Conservation (phyloP, 495 filamentous ascomycete genomes). For the Extremus antarcticus region DNA sequence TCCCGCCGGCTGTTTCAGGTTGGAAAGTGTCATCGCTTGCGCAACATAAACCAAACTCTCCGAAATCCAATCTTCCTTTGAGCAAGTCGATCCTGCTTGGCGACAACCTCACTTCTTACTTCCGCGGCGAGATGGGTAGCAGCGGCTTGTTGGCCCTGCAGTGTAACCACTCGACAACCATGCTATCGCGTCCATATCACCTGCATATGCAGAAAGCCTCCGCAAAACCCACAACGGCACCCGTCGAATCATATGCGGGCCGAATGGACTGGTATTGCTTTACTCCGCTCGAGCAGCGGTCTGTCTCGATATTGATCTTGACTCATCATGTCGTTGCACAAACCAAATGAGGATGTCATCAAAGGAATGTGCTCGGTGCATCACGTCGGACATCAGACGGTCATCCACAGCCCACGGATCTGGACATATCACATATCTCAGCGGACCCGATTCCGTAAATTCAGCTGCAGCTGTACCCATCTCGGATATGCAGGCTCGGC, state of each 20-base stretch:
- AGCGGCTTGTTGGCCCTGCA: neutral
- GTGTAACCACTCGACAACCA: neutral
- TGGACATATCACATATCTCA: neutral
- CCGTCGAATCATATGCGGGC: neutral
- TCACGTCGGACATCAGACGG: no score
- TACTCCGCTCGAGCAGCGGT: neutral
- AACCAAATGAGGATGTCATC: neutral
- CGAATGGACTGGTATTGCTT: neutral
- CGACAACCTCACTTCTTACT: neutral
- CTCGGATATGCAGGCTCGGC: neutral
- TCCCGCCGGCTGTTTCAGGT: neutral
- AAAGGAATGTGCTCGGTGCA: no score
- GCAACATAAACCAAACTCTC: no score
- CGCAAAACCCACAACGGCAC: neutral
- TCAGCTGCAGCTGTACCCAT: neutral
- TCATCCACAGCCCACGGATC: no score
- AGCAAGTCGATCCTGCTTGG: neutral
- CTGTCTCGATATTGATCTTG: neutral
- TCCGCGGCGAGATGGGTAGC: neutral
- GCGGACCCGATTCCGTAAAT: neutral
- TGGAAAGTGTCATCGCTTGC: neutral
- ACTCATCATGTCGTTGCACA: neutral
- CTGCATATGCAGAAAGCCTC: neutral
- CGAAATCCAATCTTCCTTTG: no score
- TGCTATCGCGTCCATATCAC: neutral